Evolutionary conservation across 768 basidiomycete genomes (phyloP), one percentile per base, ranked within the genome.

Genomic region (Fibroporia radiculosa): DNA sequence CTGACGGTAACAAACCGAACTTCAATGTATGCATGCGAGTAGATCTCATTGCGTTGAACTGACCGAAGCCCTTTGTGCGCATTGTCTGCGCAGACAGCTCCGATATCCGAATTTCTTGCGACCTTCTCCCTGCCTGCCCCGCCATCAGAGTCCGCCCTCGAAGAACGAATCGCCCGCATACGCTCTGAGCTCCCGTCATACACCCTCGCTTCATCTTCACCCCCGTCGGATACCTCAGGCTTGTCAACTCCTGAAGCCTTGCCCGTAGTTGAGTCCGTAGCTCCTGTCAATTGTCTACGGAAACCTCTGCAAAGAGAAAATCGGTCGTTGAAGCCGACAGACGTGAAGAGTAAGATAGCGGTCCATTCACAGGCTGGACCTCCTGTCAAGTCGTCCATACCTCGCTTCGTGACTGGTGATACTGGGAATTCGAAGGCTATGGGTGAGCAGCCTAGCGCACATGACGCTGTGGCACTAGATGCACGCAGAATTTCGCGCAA

Each of bases 111-210:
- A 8, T 18, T 40, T 7, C 19, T 47, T 5, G 42, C 20, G n/a
- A 36, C 14, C 8, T 44, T 44, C 28, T 40, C 20, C 4, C 45
- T 48, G 10, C 41, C 27, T 31, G 7, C 6, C 6, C 22, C 47
- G 1, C 31, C 11, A 7, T 2, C 26, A 23, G 53, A 47, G 22
- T 26, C 23, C 38, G 44, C 42, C 4, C 16, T 54, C 12, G 53
- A 54, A 24, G 48, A 51, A 10, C 45, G 43, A 19, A 48, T 55
- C 27, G 48, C 50, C 2, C 37, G 48, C 35, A 49, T 55, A 36
- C 50, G 54, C 13, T 29, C 35, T 10, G 20, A 25, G 11, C 24
- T 51, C 18, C 46, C n/a, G n/a, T n/a, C n/a, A n/a, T n/a, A n/a
- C n/a, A n/a, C n/a, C n/a, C n/a, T n/a, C n/a, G n/a, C n/a, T n/a